These are phyloP conservation scores for Poa pratensis DNA, from an alignment of 176 grass and related monocot genomes.

Conservation along the genomic window DNA sequence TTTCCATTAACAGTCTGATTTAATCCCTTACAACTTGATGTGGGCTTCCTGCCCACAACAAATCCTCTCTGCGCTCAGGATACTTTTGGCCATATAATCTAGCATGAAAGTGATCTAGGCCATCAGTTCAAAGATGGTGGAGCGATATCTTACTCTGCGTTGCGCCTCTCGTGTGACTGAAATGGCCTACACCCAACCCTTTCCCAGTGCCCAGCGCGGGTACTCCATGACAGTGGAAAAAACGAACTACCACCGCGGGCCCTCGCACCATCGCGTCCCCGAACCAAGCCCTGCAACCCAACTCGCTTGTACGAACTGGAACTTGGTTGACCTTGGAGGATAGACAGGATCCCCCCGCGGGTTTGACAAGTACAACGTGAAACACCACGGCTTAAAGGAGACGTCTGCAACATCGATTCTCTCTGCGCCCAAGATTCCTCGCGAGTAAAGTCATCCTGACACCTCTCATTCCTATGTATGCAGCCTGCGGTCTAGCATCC, in stretches of 20 bases:
- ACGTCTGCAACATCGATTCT: not conserved
- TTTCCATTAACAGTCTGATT: not conserved
- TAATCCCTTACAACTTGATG: not conserved
- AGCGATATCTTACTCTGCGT: not conserved
- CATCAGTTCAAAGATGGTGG: not conserved
- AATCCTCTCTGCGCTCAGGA: not conserved
- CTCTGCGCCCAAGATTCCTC: too few species aligned
- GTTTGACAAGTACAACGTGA: not conserved
- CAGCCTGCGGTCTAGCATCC: not conserved
- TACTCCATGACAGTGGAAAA: not conserved
- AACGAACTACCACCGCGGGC: not conserved
- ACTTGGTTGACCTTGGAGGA: not conserved
- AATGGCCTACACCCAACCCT: not conserved
- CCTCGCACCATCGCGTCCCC: not conserved
- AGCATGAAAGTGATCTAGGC: not conserved
- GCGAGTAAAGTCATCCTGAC: not conserved
- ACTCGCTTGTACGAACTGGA: not conserved
- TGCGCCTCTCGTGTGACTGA: too few species aligned
- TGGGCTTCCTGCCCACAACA: not conserved
- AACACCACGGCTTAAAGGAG: not conserved
- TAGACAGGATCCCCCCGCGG: not conserved
- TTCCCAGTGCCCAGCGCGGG: not conserved
- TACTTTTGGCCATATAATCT: not conserved
- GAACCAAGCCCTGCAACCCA: not conserved
- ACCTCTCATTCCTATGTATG: not conserved